phyloP scores from a whole-genome alignment of 2,329 filamentous ascomycete species.

The Monascus ruber region DNA sequence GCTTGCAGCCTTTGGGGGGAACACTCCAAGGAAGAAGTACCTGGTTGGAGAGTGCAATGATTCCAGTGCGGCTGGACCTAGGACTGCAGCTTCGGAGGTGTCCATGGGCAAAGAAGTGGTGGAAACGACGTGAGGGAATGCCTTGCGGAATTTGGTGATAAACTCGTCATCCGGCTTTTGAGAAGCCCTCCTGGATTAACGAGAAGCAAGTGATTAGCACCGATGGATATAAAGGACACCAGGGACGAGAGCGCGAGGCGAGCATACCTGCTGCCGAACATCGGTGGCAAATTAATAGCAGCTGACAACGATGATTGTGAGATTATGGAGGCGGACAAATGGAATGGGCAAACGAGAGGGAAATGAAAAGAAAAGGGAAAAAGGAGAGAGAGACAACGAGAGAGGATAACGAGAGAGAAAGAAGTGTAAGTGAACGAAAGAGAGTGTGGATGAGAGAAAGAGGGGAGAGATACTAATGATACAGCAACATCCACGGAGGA shows the following conservation, averaged over 20 bases:
- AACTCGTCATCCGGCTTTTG: constrained; percentile 81
- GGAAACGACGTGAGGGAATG: constrained; percentile 59
- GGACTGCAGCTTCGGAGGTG: constrained; percentile 26
- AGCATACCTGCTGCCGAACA: constrained; percentile 40
- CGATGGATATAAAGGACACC: constrained; percentile 3
- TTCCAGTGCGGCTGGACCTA: constrained; percentile 10
- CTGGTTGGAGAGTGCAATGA: neutral
- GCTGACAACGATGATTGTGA: too few relatives aligned
- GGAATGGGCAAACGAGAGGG: too few relatives aligned
- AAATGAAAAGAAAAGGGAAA: constrained; percentile 1
- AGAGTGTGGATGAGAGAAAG: constrained; percentile 6
- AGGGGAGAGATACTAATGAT: constrained; percentile 5
- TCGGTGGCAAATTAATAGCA: constrained; percentile 12
- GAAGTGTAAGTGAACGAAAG: constrained; percentile 13
- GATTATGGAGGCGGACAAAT: too few relatives aligned
- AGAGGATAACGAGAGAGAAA: constrained; percentile 6
- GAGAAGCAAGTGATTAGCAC: constrained; percentile 1
- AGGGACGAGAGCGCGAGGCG: constrained; percentile 1
- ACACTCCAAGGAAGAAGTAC: neutral
- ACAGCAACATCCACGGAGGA: neutral
- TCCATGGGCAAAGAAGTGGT: constrained; percentile 2
- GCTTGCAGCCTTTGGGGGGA: too few relatives aligned
- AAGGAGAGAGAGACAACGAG: constrained; percentile 7
- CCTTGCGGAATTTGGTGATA: constrained; percentile 70
- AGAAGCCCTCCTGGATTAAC: constrained; percentile 52